Conservation (phyloP, 208 protist genomes). For the Acanthamoeba divionensis region DNA sequence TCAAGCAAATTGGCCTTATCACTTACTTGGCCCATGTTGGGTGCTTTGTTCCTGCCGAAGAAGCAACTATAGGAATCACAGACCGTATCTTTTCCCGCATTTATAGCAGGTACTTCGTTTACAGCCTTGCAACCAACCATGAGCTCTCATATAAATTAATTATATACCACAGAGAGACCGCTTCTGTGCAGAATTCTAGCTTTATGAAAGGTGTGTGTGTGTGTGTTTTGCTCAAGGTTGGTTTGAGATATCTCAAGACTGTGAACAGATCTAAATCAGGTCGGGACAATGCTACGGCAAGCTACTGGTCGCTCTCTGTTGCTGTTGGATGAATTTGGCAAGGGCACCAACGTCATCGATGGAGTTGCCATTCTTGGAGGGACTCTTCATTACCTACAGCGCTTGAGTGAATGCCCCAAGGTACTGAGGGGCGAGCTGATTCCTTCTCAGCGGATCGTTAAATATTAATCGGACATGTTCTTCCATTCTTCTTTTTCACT, state of each 20-base stretch:
- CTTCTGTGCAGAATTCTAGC: neutral
- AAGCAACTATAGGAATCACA: constrained; percentile 65
- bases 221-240: neutral
- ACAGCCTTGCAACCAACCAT: neutral
- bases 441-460: neutral
- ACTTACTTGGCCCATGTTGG: constrained; percentile 91
- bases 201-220: constrained; percentile 47
- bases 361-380: neutral
- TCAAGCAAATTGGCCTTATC: constrained; percentile 89
- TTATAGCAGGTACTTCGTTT: neutral
- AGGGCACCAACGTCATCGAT: constrained; percentile 70
- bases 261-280: constrained; percentile 60
- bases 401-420: neutral
- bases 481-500: too few species aligned
- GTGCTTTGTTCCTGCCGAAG: constrained; percentile 87
- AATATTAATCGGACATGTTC: neutral
- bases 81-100: constrained; percentile 76
- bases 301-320: constrained; percentile 78
- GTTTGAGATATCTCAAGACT: neutral
- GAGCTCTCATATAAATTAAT: neutral
- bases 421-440: neutral
- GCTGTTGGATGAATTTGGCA: constrained; percentile 92
- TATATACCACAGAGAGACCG: neutral
- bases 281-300: constrained; percentile 66
- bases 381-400: neutral